Evolutionary conservation across 2,329 filamentous ascomycete species (phyloP), one percentile per base, ranked within the genome.

Genomic region (Cladosporium sp.): DNA sequence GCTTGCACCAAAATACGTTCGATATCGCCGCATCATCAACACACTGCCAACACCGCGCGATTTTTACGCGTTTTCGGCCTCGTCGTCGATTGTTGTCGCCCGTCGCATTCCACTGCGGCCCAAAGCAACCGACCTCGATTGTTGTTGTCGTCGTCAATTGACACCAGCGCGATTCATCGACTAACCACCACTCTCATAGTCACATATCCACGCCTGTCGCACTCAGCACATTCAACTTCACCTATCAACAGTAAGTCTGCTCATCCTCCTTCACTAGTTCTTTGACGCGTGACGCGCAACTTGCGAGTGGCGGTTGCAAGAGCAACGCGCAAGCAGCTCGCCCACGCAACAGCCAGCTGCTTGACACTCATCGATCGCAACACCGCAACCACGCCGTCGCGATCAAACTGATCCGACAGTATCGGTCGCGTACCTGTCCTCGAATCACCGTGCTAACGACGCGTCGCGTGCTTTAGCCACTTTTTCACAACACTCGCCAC

Each of bases 401-500:
- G 57, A 54, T 32, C 34, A 32, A 34, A 24, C 24, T 34, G 18
- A 41, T 47, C 18, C 34, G 44, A 47, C 54, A 21, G 38, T 34
- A 11, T 30, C 55, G 44, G 58, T 59, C 64, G 58, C 64, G 49
- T 54, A 55, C 32, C 51, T 54, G 11, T 15, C 12, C 30, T 26
- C 41, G 32, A 47, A 24, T 15, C 47, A 36, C 44, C 26, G 30
- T 64, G 51, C 64, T 65, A 24, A 65, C 64, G 55, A 59, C 55
- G 47, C 47, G 58, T 65, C 64, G 55, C 57, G 47, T 26, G 55
- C 47, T 47, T 59, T 49, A 59, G 55, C 55, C 55, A 59, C 41
- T 28, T 41, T 54, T 36, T 36, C 32, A 60, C 44, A 55, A 59
- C 52, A 57, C 57, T 63, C 69, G 73, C 66, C 75, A 87, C 71